phyloP scores from a whole-genome alignment of 2,329 filamentous ascomycete species.

The Fusarium subglutinans region DNA sequence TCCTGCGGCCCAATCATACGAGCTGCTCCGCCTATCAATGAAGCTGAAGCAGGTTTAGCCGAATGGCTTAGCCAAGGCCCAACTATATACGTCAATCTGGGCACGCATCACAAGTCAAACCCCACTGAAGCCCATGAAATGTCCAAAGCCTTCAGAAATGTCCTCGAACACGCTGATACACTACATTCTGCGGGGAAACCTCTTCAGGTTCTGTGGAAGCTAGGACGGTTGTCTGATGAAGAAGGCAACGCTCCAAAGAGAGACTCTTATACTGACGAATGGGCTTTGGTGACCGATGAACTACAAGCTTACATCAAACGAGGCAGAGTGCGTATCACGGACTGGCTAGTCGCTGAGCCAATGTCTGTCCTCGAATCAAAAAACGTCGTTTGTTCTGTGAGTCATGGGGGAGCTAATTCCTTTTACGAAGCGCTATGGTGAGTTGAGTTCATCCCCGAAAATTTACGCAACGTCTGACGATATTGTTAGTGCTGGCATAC shows the following conservation, averaged over 20 bases:
- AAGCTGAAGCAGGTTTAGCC: neutral
- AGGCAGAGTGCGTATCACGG: neutral
- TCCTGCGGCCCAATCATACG: neutral
- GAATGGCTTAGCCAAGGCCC: neutral
- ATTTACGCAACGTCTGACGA: rapidly evolving
- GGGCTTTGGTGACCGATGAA: neutral
- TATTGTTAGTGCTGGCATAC: neutral
- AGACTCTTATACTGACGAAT: neutral
- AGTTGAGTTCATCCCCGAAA: neutral
- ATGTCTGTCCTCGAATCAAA: neutral
- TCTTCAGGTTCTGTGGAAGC: neutral
- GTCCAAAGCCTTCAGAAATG: neutral
- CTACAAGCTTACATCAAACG: neutral
- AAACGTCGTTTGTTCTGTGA: neutral
- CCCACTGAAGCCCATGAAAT: neutral
- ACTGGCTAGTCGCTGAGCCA: neutral
- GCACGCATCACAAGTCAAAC: neutral
- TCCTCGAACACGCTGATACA: neutral
- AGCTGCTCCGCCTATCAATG: rapidly evolving
- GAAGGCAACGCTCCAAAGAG: neutral
- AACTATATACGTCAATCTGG: neutral
- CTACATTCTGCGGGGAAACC: rapidly evolving
- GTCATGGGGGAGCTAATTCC: neutral
- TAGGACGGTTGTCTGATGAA: neutral
- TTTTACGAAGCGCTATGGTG: neutral